A percentile compares a stretch with the other conserved stretches of the same genome.
phyloP scores from a whole-genome alignment of 805 yeast species.

The Wickerhamomyces ciferrii region DNA sequence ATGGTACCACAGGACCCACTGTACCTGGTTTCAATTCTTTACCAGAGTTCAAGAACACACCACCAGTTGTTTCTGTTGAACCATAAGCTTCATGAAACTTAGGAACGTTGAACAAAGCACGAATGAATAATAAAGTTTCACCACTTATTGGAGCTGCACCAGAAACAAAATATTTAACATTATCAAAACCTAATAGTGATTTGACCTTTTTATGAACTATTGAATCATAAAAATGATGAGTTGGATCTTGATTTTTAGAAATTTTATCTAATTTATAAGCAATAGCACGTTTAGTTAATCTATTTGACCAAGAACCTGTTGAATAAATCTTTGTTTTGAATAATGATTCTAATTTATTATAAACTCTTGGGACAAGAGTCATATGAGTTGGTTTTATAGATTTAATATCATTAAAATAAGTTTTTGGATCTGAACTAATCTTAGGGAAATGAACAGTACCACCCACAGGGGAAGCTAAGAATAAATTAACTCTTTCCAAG shows the following conservation, averaged over 20 bases:
- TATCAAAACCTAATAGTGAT: slow-evolving; percentile 34
- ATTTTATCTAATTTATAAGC: background rate
- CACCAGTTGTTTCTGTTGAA: slow-evolving; percentile 59
- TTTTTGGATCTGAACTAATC: slow-evolving; percentile 33
- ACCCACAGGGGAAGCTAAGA: slow-evolving; percentile 40
- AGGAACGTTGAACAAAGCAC: slow-evolving; percentile 39
- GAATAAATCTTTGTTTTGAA: slow-evolving; percentile 28
- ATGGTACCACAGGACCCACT: slow-evolving; percentile 43
- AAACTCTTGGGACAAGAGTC: slow-evolving; percentile 54
- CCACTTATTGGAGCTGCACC: slow-evolving; percentile 66
- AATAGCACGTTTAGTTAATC: background rate
- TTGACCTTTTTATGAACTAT: slow-evolving; percentile 25
- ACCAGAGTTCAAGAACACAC: slow-evolving; percentile 33
- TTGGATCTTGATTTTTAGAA: background rate
- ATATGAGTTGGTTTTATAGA: slow-evolving; percentile 41
- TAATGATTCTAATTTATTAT: slow-evolving; percentile 50
- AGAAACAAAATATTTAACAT: slow-evolving; percentile 27
- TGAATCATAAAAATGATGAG: background rate
- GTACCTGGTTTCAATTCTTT: slow-evolving; percentile 28
- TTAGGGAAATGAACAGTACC: background rate
- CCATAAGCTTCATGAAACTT: slow-evolving; percentile 57
- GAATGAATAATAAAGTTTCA: slow-evolving; percentile 50
- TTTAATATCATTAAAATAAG: slow-evolving; percentile 47
- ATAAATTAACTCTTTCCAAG: slow-evolving; percentile 41
- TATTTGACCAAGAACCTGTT: background rate